Evolutionary conservation across 148 eudicot genomes (phyloP).

Genomic region (Amaranthus hypochondriacus): DNA sequence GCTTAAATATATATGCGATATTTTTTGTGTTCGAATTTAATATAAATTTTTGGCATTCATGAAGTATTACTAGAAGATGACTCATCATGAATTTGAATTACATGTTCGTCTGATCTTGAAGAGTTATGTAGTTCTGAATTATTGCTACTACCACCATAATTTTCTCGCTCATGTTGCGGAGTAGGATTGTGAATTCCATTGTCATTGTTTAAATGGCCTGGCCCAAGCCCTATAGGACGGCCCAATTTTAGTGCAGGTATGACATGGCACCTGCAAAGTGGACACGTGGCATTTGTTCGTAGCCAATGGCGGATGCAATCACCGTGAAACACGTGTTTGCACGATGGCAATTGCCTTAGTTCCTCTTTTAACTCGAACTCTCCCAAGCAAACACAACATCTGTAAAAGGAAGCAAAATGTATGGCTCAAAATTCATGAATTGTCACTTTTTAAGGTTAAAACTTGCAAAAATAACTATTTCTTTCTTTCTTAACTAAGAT

Average conservation of each 20-base stretch:
- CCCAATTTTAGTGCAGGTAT: slow-evolving; percentile 14
- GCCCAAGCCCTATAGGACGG: slow-evolving; percentile 19
- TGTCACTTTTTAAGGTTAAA: not conserved
- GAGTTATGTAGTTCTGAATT: slow-evolving; percentile 4
- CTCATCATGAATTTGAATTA: slow-evolving; percentile 14
- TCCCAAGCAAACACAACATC: slow-evolving; percentile 96
- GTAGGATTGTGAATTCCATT: not conserved
- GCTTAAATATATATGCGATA: no score
- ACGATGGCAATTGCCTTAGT: slow-evolving; percentile 47
- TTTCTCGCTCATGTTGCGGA: slow-evolving; percentile 13
- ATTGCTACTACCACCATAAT: not conserved
- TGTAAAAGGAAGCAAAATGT: slow-evolving; percentile 15
- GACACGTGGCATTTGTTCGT: slow-evolving; percentile 68
- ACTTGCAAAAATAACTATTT: not conserved
- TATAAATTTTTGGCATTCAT: not conserved
- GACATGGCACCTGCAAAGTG: slow-evolving; percentile 71
- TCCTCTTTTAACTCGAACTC: slow-evolving; percentile 75
- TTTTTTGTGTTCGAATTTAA: no score
- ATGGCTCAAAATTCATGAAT: not conserved
- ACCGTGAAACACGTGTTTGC: slow-evolving; percentile 75
- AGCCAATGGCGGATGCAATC: slow-evolving; percentile 85
- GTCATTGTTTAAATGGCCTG: not conserved
- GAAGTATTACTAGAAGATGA: slow-evolving; percentile 6
- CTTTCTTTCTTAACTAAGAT: not conserved
- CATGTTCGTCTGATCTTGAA: slow-evolving; percentile 22